A percentile compares a stretch with the other conserved stretches of the same genome.
phyloP scores from a whole-genome alignment of 495 filamentous ascomycete genomes.

The Aspergillus campestris region DNA sequence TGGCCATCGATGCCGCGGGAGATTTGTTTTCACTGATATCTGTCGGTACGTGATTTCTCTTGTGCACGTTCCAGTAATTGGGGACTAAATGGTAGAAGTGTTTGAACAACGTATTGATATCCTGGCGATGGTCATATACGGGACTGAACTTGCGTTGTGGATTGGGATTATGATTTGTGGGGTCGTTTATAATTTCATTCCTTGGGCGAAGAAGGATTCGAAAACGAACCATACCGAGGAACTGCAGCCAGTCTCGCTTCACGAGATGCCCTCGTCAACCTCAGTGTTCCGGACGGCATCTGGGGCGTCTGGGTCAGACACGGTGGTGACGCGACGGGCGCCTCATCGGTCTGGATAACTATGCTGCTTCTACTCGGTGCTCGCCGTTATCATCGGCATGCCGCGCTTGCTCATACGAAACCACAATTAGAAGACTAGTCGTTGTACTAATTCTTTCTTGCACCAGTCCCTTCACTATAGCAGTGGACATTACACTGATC shows the following conservation, averaged over 20 bases:
- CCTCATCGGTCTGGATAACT: too few relatives aligned
- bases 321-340: conserved; percentile 5
- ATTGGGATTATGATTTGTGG: conserved; percentile 54
- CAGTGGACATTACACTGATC: too few relatives aligned
- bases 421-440: too few relatives aligned
- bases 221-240: conserved; percentile 5
- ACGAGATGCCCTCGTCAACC: conserved; percentile 47
- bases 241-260: conserved; percentile 26
- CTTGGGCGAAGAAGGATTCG: conserved; percentile 32
- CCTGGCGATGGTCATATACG: conserved; percentile 54
- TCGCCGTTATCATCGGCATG: too few relatives aligned
- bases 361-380: too few relatives aligned
- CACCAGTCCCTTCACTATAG: too few relatives aligned
- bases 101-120: conserved; percentile 48
- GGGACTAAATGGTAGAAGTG: conserved; percentile 21
- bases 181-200: conserved; percentile 48
- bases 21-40: conserved; percentile 56
- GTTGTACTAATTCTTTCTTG: too few relatives aligned
- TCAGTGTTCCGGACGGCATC: conserved; percentile 48
- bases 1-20: conserved; percentile 54
- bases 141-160: conserved; percentile 52
- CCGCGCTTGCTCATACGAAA: too few relatives aligned
- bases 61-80: not conserved
- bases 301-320: conserved; percentile 11
- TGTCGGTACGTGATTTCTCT: conserved; percentile 24